Percentiles rank a stretch among this genome's conserved stretches.
Conservation (phyloP, 2,329 filamentous ascomycete species). For the Alternaria panax region DNA sequence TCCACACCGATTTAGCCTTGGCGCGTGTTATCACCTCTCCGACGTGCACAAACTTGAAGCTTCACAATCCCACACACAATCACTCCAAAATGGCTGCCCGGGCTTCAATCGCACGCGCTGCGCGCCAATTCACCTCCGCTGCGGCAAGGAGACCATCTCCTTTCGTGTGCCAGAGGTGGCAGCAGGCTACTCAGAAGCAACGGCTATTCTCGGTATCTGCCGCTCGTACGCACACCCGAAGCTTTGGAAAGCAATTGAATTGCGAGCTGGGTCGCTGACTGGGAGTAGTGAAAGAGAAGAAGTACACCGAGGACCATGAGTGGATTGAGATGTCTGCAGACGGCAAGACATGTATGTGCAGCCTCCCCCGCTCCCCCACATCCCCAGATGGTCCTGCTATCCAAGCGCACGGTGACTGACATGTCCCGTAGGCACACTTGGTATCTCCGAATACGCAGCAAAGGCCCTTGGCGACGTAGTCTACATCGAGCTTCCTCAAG, state of each 20-base stretch:
- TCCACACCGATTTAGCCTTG: conserved; percentile 14
- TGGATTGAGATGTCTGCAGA: conserved; percentile 91
- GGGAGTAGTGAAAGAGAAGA: conserved; percentile 69
- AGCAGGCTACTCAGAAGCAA: conserved; percentile 29
- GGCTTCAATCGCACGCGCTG: conserved; percentile 41
- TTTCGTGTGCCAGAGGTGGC: conserved; percentile 37
- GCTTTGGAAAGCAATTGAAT: conserved; percentile 8
- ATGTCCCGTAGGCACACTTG: conserved; percentile 65
- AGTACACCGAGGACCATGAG: conserved; percentile 97
- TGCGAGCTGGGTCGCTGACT: conserved; percentile 22
- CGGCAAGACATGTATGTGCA: conserved; percentile 73
- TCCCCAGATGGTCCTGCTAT: conserved; percentile 8
- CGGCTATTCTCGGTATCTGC: conserved; percentile 52
- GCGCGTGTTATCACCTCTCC: conserved; percentile 12
- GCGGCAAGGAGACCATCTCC: conserved; percentile 33
- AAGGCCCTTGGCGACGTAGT: conserved; percentile 94
- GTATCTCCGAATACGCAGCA: conserved; percentile 91
- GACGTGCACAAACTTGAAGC: neutral
- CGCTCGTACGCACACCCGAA: conserved; percentile 34
- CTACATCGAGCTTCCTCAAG: conserved; percentile 89
- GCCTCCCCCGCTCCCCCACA: conserved; percentile 3
- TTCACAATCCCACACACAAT: neutral
- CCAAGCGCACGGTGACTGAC: neutral
- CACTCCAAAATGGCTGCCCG: conserved; percentile 46
- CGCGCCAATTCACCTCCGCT: conserved; percentile 45